Evolutionary conservation across 805 yeast genomes (phyloP), one percentile per base, ranked within the genome.

Genomic region (Scheffersomyces lignosus): DNA sequence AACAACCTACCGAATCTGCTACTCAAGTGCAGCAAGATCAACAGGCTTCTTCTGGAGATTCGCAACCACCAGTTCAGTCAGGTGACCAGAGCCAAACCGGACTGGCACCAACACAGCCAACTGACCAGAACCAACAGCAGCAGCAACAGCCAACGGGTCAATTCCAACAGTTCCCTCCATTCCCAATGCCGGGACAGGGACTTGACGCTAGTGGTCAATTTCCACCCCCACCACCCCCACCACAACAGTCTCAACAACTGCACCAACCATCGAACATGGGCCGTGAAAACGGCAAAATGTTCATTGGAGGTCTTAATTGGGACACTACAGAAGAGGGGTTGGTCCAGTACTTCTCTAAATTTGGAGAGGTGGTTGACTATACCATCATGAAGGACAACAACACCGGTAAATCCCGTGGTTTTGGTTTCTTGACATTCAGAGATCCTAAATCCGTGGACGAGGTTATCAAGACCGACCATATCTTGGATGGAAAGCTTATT

Each of bases 261-360:
- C 42, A 38, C 27, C 46, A 36, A 27, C 49, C 49, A 4, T 66
- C 70, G 15, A 60, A 52, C 41, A 47, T 60, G 44, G 73, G 70
- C 18, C 60, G 52, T 36, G 96, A 87, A 52, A 81, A 81, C 46
- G 95, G 95, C 37, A 89, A 89, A 58, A 86, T 89, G 95, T 89
- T 89, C 55, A 79, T 88, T 61, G 99, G 99, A 45, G 99, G 99
- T 34, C 78, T 91, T 52, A 93, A 91, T 56, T 91, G 98, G 98
- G 97, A 91, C 57, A 91, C 99, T 12, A 82, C 90, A 10, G 98
- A 91, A 56, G 95, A 89, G 45, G 79, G 84, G 23, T 68, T 91
- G 64, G 80, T 75, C 48, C 82, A 80, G 37, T 91, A 91, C 60
- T 91, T 91, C 59, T 70, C 83, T 32, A 83, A 90, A 60, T 91